These are phyloP conservation scores for Alternaria brassicae DNA, from an alignment of 2,329 filamentous ascomycete species.

Conservation along the genomic window DNA sequence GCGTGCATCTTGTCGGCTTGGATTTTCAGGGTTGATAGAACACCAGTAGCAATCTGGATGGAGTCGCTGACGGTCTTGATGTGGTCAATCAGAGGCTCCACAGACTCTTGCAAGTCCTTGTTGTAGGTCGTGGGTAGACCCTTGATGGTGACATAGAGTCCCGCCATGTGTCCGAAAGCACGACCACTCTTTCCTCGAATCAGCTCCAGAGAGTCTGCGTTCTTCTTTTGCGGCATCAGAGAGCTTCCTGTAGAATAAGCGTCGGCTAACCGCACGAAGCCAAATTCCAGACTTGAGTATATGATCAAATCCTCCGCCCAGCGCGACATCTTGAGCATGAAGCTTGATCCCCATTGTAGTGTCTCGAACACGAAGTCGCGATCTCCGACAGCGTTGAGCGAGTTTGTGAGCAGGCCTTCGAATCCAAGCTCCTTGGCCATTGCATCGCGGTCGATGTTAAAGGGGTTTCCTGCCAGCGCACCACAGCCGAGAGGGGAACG, in stretches of 20 bases:
- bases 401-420: conserved; percentile 76
- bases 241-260: conserved; percentile 79
- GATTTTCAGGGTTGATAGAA: conserved; percentile 74
- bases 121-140: conserved; percentile 85
- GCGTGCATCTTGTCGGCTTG: conserved; percentile 78
- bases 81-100: conserved; percentile 84
- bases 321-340: conserved; percentile 80
- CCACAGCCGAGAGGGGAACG: conserved; percentile 73
- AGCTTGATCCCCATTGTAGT: conserved; percentile 78
- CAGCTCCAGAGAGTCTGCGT: conserved; percentile 75
- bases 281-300: conserved; percentile 78
- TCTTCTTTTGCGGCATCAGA: conserved; percentile 87
- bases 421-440: conserved; percentile 85
- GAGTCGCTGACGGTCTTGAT: conserved; percentile 83
- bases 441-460: conserved; percentile 78
- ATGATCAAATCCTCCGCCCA: conserved; percentile 89
- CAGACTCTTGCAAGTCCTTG: conserved; percentile 89
- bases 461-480: conserved; percentile 81
- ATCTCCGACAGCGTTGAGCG: conserved; percentile 76
- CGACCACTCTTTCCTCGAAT: conserved; percentile 79
- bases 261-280: conserved; percentile 77
- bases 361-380: conserved; percentile 84
- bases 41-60: conserved; percentile 81
- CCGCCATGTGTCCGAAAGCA: conserved; percentile 81
- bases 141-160: conserved; percentile 77